Evolutionary conservation across 2,329 filamentous ascomycete species (phyloP), one percentile per base, ranked within the genome.

Genomic region (Aspergillus neotritici): DNA sequence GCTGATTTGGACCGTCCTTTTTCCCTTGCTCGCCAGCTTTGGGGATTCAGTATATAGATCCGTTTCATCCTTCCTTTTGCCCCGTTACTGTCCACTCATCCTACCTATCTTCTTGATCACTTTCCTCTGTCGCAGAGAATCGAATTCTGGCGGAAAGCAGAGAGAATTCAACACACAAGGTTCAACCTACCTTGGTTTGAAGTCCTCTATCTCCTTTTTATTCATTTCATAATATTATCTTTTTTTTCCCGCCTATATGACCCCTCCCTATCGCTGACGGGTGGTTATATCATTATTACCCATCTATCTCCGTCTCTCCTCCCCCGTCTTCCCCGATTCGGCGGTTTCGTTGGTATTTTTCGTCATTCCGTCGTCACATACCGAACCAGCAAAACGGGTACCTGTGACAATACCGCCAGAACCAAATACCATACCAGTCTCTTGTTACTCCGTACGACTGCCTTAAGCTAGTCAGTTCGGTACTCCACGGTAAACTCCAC

Each of bases 211-310:
- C 31, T 14, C 16, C 10, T 21, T 14, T n/a, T 13, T 21, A 25
- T 25, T 5, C 9, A 8, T 3, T 25, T 25, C 3, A 8, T 8
- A 8, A 3, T 8, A 25, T 25, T 25, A 25, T 25, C 21, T 8
- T 8, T 25, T 21, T 5, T 21, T 6, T 5, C 5, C 17, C 17
- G 17, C 39, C 43, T 16, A 28, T 25, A 33, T 36, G 41, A 45
- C 35, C 37, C 14, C 38, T 13, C 47, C 49, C 40, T 44, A 39
- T 48, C 36, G 44, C 36, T 40, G 35, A 39, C 28, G 33, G 44
- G 16, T 34, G 41, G 37, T 48, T 47, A 54, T 50, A 49, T 51
- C 52, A 50, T 49, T 43, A 51, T 53, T 49, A 45, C 50, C 41
- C 21, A 25, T 25, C 21, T 25, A 9, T 25, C 21, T 25, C 21